Percentiles rank a stretch among this genome's conserved stretches.
phyloP scores from a whole-genome alignment of 163 green algal species.

The Scenedesmus sp. region DNA sequence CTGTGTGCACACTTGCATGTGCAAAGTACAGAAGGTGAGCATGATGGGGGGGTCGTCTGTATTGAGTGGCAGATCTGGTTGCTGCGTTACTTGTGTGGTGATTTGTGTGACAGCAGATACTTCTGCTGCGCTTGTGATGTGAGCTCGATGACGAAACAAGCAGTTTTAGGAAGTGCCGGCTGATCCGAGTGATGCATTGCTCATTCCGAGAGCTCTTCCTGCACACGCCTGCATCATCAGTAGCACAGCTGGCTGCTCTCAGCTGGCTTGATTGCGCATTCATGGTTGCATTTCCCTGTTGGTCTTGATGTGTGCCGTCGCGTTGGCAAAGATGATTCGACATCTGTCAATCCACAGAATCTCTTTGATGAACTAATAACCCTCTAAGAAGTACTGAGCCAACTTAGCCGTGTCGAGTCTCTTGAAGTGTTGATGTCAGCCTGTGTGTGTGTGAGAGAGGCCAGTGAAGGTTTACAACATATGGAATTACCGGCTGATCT shows the following conservation, averaged over 20 bases:
- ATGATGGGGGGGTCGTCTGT: background rate
- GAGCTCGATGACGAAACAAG: constrained; percentile 25
- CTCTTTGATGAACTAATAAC: constrained; percentile 29
- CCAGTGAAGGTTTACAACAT: constrained; percentile 24
- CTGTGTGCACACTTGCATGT: background rate
- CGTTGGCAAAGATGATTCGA: constrained; percentile 49
- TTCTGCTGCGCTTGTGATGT: background rate
- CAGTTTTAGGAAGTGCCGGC: constrained; percentile 58
- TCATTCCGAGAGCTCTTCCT: constrained; percentile 17
- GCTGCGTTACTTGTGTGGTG: too few relatives aligned
- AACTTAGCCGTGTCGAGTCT: background rate
- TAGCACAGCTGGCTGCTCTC: background rate
- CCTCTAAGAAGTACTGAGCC: constrained; percentile 63
- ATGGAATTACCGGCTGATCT: constrained; percentile 62
- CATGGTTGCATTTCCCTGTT: constrained; percentile 13
- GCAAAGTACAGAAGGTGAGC: background rate
- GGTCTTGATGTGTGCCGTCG: background rate
- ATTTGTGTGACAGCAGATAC: background rate
- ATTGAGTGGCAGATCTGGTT: background rate
- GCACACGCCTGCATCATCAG: background rate
- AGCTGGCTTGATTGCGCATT: background rate
- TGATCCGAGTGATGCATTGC: constrained; percentile 57
- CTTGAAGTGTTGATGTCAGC: background rate
- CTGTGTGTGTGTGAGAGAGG: background rate
- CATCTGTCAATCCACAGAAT: constrained; percentile 60